Percentiles rank a stretch among this genome's conserved stretches.
These are phyloP conservation scores for Aureobasidium sp. DNA, from an alignment of 2,329 filamentous ascomycete genomes.

Conservation along the genomic window DNA sequence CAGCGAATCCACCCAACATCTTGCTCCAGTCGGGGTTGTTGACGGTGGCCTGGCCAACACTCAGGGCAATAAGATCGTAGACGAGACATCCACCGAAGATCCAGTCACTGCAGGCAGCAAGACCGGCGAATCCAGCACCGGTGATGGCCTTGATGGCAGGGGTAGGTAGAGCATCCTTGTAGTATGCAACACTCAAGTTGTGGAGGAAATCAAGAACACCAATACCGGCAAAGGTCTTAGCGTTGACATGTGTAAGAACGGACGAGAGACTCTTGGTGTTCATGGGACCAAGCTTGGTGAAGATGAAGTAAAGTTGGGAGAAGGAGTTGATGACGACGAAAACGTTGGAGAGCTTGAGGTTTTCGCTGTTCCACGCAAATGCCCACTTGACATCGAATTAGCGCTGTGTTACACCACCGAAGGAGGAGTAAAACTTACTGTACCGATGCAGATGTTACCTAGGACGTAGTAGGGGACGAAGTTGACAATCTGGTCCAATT, in stretches of 20 bases:
- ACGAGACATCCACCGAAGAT: conserved; percentile 67
- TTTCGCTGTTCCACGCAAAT: conserved; percentile 66
- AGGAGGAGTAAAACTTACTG: conserved; percentile 32
- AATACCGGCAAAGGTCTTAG: conserved; percentile 68
- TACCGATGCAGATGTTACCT: conserved; percentile 65
- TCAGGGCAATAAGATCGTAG: conserved; percentile 63
- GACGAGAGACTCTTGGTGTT: conserved; percentile 55
- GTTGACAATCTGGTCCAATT: conserved; percentile 53
- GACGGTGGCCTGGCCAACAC: conserved; percentile 60
- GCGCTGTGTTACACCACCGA: not conserved
- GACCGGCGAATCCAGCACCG: conserved; percentile 59
- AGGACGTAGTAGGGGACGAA: conserved; percentile 58
- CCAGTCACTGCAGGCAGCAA: conserved; percentile 61
- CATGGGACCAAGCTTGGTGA: conserved; percentile 53
- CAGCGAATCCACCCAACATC: conserved; percentile 57
- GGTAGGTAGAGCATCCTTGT: conserved; percentile 52
- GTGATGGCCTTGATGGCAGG: conserved; percentile 57
- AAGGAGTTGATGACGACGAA: conserved; percentile 65
- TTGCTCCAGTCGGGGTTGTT: conserved; percentile 54
- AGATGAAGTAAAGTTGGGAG: conserved; percentile 61
- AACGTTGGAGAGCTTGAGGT: conserved; percentile 57
- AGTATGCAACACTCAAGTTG: conserved; percentile 64
- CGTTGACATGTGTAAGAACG: conserved; percentile 64
- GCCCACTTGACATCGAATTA: conserved; percentile 50
- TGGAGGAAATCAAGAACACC: conserved; percentile 66